A percentile compares a stretch with the other conserved stretches of the same genome.
These are phyloP conservation scores for Phyllosticta citribraziliensis DNA, from an alignment of 2,329 filamentous ascomycete genomes.

Conservation along the genomic window DNA sequence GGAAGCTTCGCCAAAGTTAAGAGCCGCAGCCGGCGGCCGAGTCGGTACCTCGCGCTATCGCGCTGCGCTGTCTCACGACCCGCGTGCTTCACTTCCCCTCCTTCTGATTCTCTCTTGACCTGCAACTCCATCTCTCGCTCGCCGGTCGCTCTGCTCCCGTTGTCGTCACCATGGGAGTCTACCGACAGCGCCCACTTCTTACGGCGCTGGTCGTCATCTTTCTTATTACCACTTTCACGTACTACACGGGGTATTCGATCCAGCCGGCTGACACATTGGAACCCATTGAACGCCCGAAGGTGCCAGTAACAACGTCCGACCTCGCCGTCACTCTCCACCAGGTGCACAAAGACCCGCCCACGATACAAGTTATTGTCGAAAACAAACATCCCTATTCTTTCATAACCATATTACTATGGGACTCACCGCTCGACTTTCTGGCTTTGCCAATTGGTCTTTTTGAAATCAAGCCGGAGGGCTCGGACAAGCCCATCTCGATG, in stretches of 20 bases:
- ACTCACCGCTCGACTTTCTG: conserved; percentile 30
- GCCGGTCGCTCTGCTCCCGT: not conserved
- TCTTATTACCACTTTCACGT: conserved; percentile 28
- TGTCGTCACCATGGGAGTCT: not conserved
- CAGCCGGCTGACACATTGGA: not conserved
- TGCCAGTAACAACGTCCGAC: conserved; percentile 16
- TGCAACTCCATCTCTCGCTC: not conserved
- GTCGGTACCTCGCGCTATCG: not conserved
- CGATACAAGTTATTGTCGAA: conserved; percentile 26
- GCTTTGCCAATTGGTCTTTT: conserved; percentile 31
- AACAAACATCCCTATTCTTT: conserved; percentile 25
- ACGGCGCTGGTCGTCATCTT: conserved; percentile 38
- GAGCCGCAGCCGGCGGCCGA: not conserved
- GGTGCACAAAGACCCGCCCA: conserved; percentile 20
- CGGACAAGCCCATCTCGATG: conserved; percentile 21
- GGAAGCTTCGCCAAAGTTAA: not conserved
- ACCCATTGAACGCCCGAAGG: not conserved
- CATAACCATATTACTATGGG: conserved; percentile 31
- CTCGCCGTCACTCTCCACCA: conserved; percentile 23
- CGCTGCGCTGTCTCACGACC: not conserved
- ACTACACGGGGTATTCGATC: conserved; percentile 14
- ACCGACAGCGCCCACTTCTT: conserved; percentile 12
- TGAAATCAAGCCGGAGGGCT: conserved; percentile 20
- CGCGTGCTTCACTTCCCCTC: not conserved
- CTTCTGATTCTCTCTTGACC: not conserved